Percentiles rank a stretch among this genome's conserved stretches.
phyloP scores from a whole-genome alignment of 768 basidiomycete genomes.

The Exsudoporus frostii region DNA sequence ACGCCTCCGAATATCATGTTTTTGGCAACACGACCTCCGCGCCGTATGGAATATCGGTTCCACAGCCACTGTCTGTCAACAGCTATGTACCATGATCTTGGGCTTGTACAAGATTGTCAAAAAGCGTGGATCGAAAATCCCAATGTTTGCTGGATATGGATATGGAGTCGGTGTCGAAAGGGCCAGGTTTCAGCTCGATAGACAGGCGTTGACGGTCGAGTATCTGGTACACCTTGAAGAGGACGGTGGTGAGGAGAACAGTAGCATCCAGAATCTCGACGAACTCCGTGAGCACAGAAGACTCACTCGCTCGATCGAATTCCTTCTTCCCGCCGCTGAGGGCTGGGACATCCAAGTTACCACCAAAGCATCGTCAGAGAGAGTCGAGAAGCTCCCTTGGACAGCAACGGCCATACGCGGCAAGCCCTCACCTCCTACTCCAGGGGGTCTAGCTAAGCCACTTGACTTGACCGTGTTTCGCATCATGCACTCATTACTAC shows the following conservation, averaged over 20 bases:
- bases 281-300: conserved; percentile 70
- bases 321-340: conserved; percentile 66
- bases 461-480: conserved; percentile 59
- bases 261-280: conserved; percentile 47
- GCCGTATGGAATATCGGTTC: conserved; percentile 80
- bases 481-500: conserved; percentile 67
- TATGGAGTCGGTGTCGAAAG: conserved; percentile 79
- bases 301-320: conserved; percentile 76
- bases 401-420: conserved; percentile 54
- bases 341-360: conserved; percentile 88
- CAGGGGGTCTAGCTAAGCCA: conserved; percentile 31
- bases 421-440: conserved; percentile 32
- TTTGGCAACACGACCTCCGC: conserved; percentile 94
- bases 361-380: conserved; percentile 68
- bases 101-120: conserved; percentile 80
- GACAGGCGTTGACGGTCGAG: conserved; percentile 79
- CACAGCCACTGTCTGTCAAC: conserved; percentile 62
- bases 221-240: conserved; percentile 80
- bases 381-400: conserved; percentile 74
- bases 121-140: conserved; percentile 70
- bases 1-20: conserved; percentile 78
- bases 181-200: conserved; percentile 73
- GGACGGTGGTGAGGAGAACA: conserved; percentile 25
- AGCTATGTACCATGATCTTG: conserved; percentile 81
- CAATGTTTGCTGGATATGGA: conserved; percentile 74